phyloP scores from a whole-genome alignment of 2,329 filamentous ascomycete species.

The Claviceps sp. region DNA sequence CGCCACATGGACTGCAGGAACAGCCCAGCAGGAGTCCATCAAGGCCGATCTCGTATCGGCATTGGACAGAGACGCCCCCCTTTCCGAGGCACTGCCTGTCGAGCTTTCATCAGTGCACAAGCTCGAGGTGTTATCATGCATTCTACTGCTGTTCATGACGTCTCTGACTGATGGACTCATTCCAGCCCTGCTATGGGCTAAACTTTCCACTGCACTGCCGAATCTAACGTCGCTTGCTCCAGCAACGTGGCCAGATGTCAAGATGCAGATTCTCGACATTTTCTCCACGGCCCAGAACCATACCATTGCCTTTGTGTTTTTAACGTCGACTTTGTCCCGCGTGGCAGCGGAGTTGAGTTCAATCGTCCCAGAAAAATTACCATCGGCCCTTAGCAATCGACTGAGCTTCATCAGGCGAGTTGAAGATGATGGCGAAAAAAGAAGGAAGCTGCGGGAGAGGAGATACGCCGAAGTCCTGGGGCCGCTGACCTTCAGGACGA shows the following conservation, averaged over 20 bases:
- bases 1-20: conserved; percentile 18
- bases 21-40: conserved; percentile 14
- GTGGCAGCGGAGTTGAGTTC: conserved; percentile 36
- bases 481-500: conserved; percentile 43
- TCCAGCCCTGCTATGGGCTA: conserved; percentile 54
- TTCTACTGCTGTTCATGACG: conserved; percentile 59
- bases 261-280: conserved; percentile 53
- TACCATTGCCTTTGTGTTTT: conserved; percentile 80
- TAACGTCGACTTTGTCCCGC: conserved; percentile 60
- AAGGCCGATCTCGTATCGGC: conserved; percentile 42
- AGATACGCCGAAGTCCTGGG: conserved; percentile 54
- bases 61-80: conserved; percentile 54
- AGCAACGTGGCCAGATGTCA: conserved; percentile 27
- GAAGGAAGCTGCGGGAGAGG: conserved; percentile 44
- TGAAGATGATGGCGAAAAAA: conserved; percentile 20
- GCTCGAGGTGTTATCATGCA: conserved; percentile 62
- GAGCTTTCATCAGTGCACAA: conserved; percentile 52
- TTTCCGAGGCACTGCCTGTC: conserved; percentile 47
- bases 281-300: conserved; percentile 60
- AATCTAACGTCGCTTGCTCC: conserved; percentile 15
- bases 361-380: conserved; percentile 17
- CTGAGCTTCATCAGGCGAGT: conserved; percentile 28
- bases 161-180: conserved; percentile 72
- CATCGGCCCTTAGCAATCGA: conserved; percentile 26
- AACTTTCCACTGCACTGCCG: conserved; percentile 47